phyloP scores from a whole-genome alignment of 306 rosid genomes.

The Canavalia ensiformis region DNA sequence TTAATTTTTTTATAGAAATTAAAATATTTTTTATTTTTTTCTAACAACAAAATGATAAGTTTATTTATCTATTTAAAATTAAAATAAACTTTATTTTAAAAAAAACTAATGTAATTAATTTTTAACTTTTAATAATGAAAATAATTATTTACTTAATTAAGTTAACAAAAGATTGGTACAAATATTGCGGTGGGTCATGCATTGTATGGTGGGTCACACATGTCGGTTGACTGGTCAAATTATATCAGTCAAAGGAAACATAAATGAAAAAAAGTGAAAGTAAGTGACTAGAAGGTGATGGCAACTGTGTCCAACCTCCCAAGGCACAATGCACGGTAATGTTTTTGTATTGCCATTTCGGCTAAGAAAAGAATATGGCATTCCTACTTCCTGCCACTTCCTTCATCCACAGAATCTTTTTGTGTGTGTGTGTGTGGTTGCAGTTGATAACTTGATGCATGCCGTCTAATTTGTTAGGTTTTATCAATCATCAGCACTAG shows the following conservation, averaged over 20 bases:
- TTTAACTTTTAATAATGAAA: too few species aligned
- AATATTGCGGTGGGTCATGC: slow-evolving; percentile 48
- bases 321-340: slow-evolving; percentile 36
- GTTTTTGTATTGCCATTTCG: slow-evolving; percentile 44
- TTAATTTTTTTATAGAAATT: too few species aligned
- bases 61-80: too few species aligned
- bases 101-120: too few species aligned
- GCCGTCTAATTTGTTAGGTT: slow-evolving; percentile 30
- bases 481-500: slow-evolving; percentile 17
- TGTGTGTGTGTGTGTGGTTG: slow-evolving; percentile 39
- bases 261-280: slow-evolving; percentile 48
- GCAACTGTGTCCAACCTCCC: slow-evolving; percentile 58
- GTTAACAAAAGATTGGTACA: slow-evolving; percentile 33
- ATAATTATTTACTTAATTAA: not conserved
- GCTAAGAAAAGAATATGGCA: slow-evolving; percentile 59
- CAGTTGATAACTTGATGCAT: not conserved
- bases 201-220: slow-evolving; percentile 51
- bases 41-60: too few species aligned
- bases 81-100: too few species aligned
- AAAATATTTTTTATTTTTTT: too few species aligned
- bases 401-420: slow-evolving; percentile 43
- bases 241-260: slow-evolving; percentile 51
- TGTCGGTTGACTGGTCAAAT: slow-evolving; percentile 77
- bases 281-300: slow-evolving; percentile 34
- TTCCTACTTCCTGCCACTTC: slow-evolving; percentile 51